These are phyloP conservation scores for Metrosideros polymorpha DNA, from an alignment of 441 rosid genomes.

Conservation along the genomic window DNA sequence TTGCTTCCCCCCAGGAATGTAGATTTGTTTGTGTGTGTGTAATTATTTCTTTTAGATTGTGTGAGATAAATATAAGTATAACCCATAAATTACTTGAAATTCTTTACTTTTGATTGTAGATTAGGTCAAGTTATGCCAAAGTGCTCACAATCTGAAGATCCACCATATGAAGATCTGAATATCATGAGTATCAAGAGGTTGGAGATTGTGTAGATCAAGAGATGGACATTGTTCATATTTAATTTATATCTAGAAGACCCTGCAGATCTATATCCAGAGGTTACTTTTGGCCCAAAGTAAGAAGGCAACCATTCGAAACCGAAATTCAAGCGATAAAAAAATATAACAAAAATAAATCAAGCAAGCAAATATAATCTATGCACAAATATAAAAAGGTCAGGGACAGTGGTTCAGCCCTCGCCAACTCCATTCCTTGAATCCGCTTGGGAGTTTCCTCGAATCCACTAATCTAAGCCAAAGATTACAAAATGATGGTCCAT, in stretches of 20 bases:
- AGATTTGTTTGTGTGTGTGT: background rate
- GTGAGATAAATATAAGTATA: background rate
- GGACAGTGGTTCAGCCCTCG: too few species aligned
- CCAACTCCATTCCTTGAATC: too few species aligned
- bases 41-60: background rate
- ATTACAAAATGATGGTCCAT: too few species aligned
- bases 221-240: background rate
- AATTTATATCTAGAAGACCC: background rate
- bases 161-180: background rate
- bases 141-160: background rate
- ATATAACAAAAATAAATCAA: too few species aligned
- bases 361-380: too few species aligned
- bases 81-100: background rate
- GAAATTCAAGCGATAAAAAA: too few species aligned
- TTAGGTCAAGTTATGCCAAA: background rate
- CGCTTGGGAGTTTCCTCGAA: too few species aligned
- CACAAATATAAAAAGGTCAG: too few species aligned
- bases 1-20: background rate
- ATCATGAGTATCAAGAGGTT: background rate
- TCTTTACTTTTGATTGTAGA: background rate
- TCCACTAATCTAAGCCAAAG: too few species aligned
- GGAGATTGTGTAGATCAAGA: background rate
- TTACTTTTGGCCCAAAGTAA: background rate
- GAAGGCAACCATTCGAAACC: too few species aligned
- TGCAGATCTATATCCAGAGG: background rate